phyloP scores from a whole-genome alignment of 2,329 filamentous ascomycete species.

The Orbilia quercus region DNA sequence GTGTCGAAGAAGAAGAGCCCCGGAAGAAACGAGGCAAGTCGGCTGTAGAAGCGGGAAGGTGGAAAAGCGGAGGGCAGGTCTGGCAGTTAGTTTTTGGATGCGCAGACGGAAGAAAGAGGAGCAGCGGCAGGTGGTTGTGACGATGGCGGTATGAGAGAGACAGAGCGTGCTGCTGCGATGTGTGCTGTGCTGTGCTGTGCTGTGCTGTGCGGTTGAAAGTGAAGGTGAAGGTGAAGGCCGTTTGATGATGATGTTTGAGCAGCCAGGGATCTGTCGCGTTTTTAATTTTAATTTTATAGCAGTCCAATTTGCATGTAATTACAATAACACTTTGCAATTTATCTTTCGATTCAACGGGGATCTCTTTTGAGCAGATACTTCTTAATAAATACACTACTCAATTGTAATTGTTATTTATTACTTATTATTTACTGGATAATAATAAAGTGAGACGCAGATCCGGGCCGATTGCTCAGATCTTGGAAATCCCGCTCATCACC shows the following conservation, averaged over 20 bases:
- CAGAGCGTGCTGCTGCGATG: background rate
- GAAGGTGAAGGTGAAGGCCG: slow-evolving; percentile 17
- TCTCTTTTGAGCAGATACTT: too few species aligned
- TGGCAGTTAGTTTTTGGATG: background rate
- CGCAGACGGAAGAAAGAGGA: background rate
- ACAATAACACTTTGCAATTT: too few species aligned
- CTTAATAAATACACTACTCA: too few species aligned
- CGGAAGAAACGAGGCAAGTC: background rate
- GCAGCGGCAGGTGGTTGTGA: background rate
- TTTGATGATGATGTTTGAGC: slow-evolving; percentile 43
- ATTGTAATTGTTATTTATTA: too few species aligned
- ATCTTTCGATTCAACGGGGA: too few species aligned
- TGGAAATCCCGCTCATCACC: too few species aligned
- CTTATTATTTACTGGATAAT: too few species aligned
- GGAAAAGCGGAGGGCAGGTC: background rate
- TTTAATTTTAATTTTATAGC: slow-evolving; percentile 21
- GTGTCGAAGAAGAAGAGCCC: slow-evolving; percentile 16
- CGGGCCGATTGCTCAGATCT: too few species aligned
- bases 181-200: background rate
- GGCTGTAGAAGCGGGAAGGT: background rate
- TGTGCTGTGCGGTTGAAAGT: too few species aligned
- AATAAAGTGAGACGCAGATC: too few species aligned
- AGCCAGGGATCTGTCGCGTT: slow-evolving; percentile 33
- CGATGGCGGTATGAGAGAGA: too few species aligned
- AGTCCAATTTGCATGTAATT: slow-evolving; percentile 13